Percentiles rank a stretch among this genome's conserved stretches.
Evolutionary conservation across 345 rosid genomes (phyloP).

Genomic region (Toxicodendron radicans): DNA sequence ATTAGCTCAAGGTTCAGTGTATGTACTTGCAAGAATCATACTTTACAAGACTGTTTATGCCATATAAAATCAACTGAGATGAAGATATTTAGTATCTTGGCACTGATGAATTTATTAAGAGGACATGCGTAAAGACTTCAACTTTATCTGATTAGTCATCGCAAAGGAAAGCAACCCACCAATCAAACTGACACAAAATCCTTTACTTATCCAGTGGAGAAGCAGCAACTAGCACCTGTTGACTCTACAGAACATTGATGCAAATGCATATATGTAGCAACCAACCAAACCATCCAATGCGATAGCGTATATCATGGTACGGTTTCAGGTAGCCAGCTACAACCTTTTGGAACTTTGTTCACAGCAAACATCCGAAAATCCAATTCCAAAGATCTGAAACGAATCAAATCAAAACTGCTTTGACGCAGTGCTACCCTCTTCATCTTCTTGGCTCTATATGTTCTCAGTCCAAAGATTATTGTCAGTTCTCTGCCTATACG

Average conservation of each 20-base stretch:
- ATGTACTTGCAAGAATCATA: neutral
- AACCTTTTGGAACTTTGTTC: conserved; percentile 19
- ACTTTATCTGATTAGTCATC: neutral
- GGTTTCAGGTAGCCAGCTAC: conserved; percentile 23
- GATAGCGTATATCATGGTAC: neutral
- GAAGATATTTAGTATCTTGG: neutral
- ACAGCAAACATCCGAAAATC: conserved; percentile 26
- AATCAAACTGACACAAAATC: conserved; percentile 13
- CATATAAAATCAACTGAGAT: neutral
- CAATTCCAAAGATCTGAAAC: conserved; percentile 30
- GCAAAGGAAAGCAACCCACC: neutral
- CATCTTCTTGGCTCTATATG: too few species aligned
- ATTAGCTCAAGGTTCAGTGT: neutral
- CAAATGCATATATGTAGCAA: neutral
- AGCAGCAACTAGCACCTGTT: conserved; percentile 11
- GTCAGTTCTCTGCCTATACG: neutral
- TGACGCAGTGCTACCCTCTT: neutral
- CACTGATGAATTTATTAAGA: neutral
- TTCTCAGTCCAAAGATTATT: conserved; percentile 2
- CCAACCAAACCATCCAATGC: neutral
- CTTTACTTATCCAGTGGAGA: conserved; percentile 4
- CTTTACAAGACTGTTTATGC: neutral
- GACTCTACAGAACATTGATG: neutral
- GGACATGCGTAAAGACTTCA: neutral
- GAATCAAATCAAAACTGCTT: conserved; percentile 18